Percentiles rank a stretch among this genome's conserved stretches.
Conservation (phyloP, 208 protist genomes). For the Strigomonas oncopelti region DNA sequence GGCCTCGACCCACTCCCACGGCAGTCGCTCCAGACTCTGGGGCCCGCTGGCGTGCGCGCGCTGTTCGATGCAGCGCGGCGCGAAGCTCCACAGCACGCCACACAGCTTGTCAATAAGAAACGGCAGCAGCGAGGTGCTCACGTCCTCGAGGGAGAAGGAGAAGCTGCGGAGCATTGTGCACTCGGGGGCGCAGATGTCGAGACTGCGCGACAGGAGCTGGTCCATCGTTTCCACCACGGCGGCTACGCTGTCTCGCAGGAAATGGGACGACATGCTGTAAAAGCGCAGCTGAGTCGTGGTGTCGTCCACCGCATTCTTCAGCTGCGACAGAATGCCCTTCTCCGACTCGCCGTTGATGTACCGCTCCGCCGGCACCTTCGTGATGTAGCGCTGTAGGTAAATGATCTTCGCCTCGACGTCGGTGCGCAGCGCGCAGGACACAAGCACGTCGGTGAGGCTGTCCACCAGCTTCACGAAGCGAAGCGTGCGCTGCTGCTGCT, state of each 20-base stretch:
- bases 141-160: conserved; percentile 58
- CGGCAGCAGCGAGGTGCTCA: conserved; percentile 47
- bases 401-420: conserved; percentile 17
- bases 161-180: conserved; percentile 54
- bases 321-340: conserved; percentile 40
- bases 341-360: conserved; percentile 73
- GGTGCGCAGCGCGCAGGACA: conserved; percentile 65
- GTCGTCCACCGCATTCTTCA: conserved; percentile 48
- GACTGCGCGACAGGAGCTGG: conserved; percentile 25
- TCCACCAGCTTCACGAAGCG: conserved; percentile 86
- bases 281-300: conserved; percentile 57
- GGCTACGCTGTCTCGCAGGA: neutral
- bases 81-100: conserved; percentile 53
- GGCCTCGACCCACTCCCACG: conserved; percentile 73
- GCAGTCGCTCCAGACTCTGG: conserved; percentile 34
- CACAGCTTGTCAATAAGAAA: conserved; percentile 67
- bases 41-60: neutral
- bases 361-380: conserved; percentile 62
- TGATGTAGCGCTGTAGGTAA: conserved; percentile 61
- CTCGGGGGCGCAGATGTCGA: conserved; percentile 32
- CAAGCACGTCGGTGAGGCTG: conserved; percentile 75
- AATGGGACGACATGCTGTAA: conserved; percentile 15
- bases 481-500: conserved; percentile 5
- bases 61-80: conserved; percentile 29
- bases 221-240: conserved; percentile 9